phyloP scores from a whole-genome alignment of 2,329 filamentous ascomycete genomes.

The Trichothecium sympodiale region DNA sequence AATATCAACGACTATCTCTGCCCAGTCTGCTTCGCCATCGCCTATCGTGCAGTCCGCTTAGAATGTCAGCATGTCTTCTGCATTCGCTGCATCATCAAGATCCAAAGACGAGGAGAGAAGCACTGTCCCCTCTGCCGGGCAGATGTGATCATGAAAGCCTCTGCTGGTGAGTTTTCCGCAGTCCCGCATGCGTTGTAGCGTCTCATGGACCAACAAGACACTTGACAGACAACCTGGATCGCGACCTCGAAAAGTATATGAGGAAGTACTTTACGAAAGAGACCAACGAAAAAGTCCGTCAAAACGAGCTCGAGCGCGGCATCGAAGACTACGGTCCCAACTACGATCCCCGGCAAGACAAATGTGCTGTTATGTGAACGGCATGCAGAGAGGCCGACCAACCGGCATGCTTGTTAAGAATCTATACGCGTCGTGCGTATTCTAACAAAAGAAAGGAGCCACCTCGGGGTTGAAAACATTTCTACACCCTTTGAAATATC shows the following conservation, averaged over 20 bases:
- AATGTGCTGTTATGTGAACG: conserved; percentile 49
- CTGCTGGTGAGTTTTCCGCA: conserved; percentile 38
- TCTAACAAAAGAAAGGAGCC: too few relatives aligned
- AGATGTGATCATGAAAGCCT: conserved; percentile 59
- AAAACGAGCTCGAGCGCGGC: conserved; percentile 67
- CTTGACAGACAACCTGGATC: conserved; percentile 55
- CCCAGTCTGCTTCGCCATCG: conserved; percentile 67
- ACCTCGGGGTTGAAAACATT: too few relatives aligned
- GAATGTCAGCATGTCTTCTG: conserved; percentile 71
- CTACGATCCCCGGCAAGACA: conserved; percentile 39
- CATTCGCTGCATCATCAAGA: conserved; percentile 70
- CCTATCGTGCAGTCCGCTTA: conserved; percentile 72
- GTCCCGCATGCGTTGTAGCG: neutral
- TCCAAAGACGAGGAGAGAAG: conserved; percentile 59
- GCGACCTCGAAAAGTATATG: conserved; percentile 55
- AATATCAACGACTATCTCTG: conserved; percentile 79
- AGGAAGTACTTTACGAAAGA: conserved; percentile 67
- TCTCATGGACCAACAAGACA: neutral
- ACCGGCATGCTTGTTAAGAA: too few relatives aligned
- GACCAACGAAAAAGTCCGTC: conserved; percentile 53
- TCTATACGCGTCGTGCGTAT: too few relatives aligned
- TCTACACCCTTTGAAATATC: too few relatives aligned
- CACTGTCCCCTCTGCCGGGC: conserved; percentile 68
- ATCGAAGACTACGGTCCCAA: conserved; percentile 59
- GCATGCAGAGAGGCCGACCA: neutral